Conservation (phyloP, 73 alveolate genomes). For the Paramecium caudatum region DNA sequence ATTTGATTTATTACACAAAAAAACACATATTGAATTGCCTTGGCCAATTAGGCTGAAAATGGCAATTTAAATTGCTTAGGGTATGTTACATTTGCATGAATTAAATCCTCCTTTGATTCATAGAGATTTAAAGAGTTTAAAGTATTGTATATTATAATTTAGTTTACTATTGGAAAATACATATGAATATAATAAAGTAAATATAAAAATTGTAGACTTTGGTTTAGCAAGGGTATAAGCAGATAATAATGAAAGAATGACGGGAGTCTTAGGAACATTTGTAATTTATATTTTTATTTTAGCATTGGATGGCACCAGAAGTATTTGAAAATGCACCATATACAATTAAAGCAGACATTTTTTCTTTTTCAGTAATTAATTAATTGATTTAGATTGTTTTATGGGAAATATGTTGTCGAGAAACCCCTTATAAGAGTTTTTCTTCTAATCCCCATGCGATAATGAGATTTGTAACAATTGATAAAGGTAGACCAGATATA, state of each 20-base stretch:
- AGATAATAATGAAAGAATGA: conserved; percentile 78
- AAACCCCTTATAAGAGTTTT: conserved; percentile 90
- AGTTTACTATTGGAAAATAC: conserved; percentile 86
- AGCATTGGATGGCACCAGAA: conserved; percentile 99
- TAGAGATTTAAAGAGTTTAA: conserved; percentile 96
- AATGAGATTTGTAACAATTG: conserved; percentile 64
- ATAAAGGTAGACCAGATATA: conserved; percentile 71
- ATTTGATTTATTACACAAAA: conserved; percentile 93
- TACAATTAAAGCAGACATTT: conserved; percentile 97
- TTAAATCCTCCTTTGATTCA: conserved; percentile 93
- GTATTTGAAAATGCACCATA: conserved; percentile 89
- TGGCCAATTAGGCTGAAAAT: conserved; percentile 92
- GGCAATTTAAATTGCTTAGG: conserved; percentile 94
- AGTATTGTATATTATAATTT: conserved; percentile 71
- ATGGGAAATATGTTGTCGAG: conserved; percentile 95
- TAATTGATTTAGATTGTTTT: conserved; percentile 82
- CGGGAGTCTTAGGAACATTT: conserved; percentile 87
- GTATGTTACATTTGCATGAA: conserved; percentile 95
- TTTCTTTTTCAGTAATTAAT: conserved; percentile 91
- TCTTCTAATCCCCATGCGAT: conserved; percentile 65
- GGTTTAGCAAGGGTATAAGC: conserved; percentile 91
- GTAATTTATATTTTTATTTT: conserved; percentile 79
- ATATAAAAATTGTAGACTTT: conserved; percentile 95
- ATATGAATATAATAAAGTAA: conserved; percentile 82
- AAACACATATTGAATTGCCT: conserved; percentile 79